Percentiles rank a stretch among this genome's conserved stretches.
Evolutionary conservation across 2,329 filamentous ascomycete genomes (phyloP).

Genomic region (Claviceps purpurea): DNA sequence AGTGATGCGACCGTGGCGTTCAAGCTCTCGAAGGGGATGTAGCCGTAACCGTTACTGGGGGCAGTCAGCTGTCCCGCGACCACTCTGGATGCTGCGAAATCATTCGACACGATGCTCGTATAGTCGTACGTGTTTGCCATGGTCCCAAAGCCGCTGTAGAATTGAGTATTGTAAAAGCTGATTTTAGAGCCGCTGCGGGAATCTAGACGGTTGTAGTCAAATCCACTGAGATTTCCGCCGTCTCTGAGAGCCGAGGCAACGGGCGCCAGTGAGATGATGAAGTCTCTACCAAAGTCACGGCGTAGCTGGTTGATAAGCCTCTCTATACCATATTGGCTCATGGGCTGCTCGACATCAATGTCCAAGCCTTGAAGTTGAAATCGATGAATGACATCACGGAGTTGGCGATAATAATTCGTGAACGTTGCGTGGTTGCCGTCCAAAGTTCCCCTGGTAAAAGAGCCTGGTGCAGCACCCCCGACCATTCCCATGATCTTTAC

Average conservation of each 20-base stretch:
- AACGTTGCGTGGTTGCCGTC: conserved; percentile 47
- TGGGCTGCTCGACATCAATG: conserved; percentile 63
- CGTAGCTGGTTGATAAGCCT: conserved; percentile 53
- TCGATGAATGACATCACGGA: conserved; percentile 47
- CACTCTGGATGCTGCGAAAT: conserved; percentile 58
- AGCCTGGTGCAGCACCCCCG: conserved; percentile 66
- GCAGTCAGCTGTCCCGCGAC: conserved; percentile 70
- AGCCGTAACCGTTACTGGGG: conserved; percentile 48
- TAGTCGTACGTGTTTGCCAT: conserved; percentile 28
- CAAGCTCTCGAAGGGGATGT: conserved; percentile 30
- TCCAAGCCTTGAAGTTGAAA: conserved; percentile 55
- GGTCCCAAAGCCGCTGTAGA: conserved; percentile 75
- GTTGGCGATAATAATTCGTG: conserved; percentile 7
- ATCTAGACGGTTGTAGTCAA: conserved; percentile 62
- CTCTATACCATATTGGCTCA: conserved; percentile 51
- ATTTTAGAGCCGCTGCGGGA: conserved; percentile 47
- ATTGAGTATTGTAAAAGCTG: conserved; percentile 75
- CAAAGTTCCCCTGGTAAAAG: conserved; percentile 34
- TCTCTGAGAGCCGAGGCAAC: conserved; percentile 56
- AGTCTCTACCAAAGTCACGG: conserved; percentile 50
- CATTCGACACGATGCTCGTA: conserved; percentile 36
- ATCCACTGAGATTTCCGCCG: conserved; percentile 55
- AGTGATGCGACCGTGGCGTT: conserved; percentile 27
- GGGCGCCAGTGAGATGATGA: conserved; percentile 67
- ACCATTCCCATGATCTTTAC: conserved; percentile 75